phyloP scores from a whole-genome alignment of 352 stramenopile genomes.

The Globisporangium okanoganense region DNA sequence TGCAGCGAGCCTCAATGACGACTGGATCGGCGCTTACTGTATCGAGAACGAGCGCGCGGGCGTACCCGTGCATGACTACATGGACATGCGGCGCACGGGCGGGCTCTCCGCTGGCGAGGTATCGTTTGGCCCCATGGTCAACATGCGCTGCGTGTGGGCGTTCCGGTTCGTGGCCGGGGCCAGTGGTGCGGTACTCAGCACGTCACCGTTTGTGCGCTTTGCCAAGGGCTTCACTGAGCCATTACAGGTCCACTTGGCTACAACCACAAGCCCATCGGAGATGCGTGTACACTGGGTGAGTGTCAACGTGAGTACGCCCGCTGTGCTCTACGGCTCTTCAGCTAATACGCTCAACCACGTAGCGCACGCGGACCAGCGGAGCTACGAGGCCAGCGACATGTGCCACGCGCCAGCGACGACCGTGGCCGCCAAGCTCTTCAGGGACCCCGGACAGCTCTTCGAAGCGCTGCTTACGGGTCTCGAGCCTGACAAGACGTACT shows the following conservation, averaged over 20 bases:
- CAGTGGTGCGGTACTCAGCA: conserved; percentile 22
- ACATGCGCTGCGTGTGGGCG: conserved; percentile 27
- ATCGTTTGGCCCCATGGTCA: conserved; percentile 21
- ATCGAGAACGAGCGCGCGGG: conserved; percentile 13
- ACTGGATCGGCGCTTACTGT: conserved; percentile 22
- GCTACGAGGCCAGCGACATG: conserved; percentile 12
- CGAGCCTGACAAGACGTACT: conserved; percentile 11
- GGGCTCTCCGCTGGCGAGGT: neutral
- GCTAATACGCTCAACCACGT: conserved; percentile 14
- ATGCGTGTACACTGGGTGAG: conserved; percentile 61
- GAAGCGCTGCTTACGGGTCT: conserved; percentile 12
- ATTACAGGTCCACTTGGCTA: conserved; percentile 12
- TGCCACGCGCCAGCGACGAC: conserved; percentile 10
- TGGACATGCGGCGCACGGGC: conserved; percentile 11
- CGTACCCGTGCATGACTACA: conserved; percentile 14
- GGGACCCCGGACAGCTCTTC: conserved; percentile 15
- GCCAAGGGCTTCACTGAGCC: conserved; percentile 32
- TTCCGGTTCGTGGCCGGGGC: conserved; percentile 22
- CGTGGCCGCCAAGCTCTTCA: conserved; percentile 6
- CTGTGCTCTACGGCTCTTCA: conserved; percentile 33
- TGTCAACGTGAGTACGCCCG: conserved; percentile 27
- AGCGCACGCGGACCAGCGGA: neutral
- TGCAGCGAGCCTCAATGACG: neutral
- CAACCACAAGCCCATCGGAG: conserved; percentile 14
- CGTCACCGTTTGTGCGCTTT: conserved; percentile 29